Evolutionary conservation across 306 rosid genomes (phyloP), one percentile per base, ranked within the genome.

Genomic region (Cercis canadensis): DNA sequence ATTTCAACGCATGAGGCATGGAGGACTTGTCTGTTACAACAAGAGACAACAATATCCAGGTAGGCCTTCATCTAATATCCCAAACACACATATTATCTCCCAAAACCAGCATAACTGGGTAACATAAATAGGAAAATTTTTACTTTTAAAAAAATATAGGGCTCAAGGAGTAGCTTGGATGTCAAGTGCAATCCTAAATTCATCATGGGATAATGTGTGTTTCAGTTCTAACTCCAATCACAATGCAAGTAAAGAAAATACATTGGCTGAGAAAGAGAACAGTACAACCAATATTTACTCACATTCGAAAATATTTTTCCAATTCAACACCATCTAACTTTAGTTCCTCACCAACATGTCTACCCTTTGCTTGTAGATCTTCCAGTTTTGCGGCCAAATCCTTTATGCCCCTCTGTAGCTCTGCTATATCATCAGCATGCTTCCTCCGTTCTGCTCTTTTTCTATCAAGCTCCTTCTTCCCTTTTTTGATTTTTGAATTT

Each of bases 221-320:
- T 45, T 40, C 44, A 55, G 76, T 68, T 16, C 13, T 3, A 8
- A 56, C 56, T 66, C 78, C 45, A 4, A 54, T 5, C 41, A 74
- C 18, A 62, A 67, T 54, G 66, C 70, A 75, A 72, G 62, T 41
- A 62, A 17, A 31, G 11, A n/a, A 24, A 16, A 33, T 29, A 75
- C 7, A 39, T 3, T 37, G 21, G 6, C 47, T 2, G 7, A 37
- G 51, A 58, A 54, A 75, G 11, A 56, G 18, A 9, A 9, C 52
- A 41, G 52, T 33, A 61, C 47, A 75, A 50, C 19, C 36, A 75
- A 75, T 31, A 50, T 36, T 44, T 51, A 67, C 97, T 89, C 82
- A 91, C 99, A 95, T 88, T 77, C 87, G 87, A 81, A 85, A 95
- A 86, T 95, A 95, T 85, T 87, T 87, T 62, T 83, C 88, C 71